A percentile compares a stretch with the other conserved stretches of the same genome.
Evolutionary conservation across 345 rosid species (phyloP).

Genomic region (Balakata baccata): DNA sequence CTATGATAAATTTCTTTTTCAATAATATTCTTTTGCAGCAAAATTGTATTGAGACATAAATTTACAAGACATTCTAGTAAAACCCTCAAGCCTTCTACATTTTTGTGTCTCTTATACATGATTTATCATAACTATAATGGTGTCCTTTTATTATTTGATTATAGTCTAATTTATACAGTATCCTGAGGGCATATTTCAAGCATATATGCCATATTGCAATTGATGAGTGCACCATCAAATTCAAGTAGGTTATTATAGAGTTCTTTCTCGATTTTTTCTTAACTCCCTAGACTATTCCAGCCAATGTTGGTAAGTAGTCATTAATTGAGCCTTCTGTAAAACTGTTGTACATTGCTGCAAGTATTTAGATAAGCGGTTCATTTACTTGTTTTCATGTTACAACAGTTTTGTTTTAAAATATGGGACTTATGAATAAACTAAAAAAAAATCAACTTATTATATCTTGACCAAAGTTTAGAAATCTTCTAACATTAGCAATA

Average conservation of each 20-base stretch:
- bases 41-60: background rate
- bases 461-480: background rate
- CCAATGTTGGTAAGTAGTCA: constrained; percentile 69
- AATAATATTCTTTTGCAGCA: background rate
- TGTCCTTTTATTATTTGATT: constrained; percentile 7
- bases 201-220: constrained; percentile 71
- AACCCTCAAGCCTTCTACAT: background rate
- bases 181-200: constrained; percentile 98
- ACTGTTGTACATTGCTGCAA: background rate
- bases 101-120: background rate
- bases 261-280: constrained; percentile 69
- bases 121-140: constrained; percentile 15
- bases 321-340: background rate
- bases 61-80: background rate
- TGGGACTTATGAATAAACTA: background rate
- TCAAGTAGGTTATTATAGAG: constrained; percentile 46
- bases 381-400: background rate
- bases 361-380: background rate
- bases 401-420: background rate
- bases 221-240: constrained; percentile 44
- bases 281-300: constrained; percentile 96
- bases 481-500: background rate
- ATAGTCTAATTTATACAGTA: constrained; percentile 45
- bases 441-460: background rate
- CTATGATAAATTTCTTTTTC: background rate